These are phyloP conservation scores for Hymenoscyphus infarciens DNA, from an alignment of 2,329 filamentous ascomycete species.

Conservation along the genomic window DNA sequence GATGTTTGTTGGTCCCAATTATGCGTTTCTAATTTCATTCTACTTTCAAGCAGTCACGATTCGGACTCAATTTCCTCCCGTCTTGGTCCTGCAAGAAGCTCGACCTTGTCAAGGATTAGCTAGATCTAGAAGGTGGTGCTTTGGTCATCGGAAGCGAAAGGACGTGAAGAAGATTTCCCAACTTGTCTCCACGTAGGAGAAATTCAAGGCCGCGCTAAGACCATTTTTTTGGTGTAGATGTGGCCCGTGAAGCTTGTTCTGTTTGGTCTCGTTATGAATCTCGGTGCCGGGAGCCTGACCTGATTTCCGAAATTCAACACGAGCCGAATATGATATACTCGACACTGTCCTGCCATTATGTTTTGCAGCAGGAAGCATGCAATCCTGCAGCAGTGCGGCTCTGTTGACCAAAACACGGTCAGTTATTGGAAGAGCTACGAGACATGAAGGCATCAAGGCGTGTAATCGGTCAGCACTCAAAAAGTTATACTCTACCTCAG, in stretches of 20 bases:
- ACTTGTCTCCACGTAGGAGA: no score
- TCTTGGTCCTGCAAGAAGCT: not conserved
- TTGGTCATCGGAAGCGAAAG: not conserved
- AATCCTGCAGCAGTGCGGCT: constrained; percentile 8
- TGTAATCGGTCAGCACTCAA: constrained; percentile 1
- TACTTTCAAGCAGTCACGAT: not conserved
- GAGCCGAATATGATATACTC: not conserved
- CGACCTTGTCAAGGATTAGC: not conserved
- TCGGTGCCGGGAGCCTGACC: no score
- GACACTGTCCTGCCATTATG: not conserved
- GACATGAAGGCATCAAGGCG: not conserved
- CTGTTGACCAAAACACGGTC: constrained; percentile 1
- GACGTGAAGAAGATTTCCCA: not conserved
- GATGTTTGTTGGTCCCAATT: not conserved
- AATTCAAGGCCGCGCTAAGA: no score
- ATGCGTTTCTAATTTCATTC: not conserved
- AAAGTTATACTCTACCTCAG: not conserved
- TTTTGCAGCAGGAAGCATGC: not conserved
- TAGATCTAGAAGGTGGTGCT: not conserved
- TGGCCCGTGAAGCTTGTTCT: not conserved
- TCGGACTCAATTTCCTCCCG: not conserved
- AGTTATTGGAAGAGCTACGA: constrained; percentile 8
- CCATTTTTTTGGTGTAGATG: no score
- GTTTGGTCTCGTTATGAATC: not conserved
- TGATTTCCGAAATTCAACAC: no score